phyloP scores from a whole-genome alignment of 2,329 filamentous ascomycete genomes.

The Ophiostoma fasciatum region DNA sequence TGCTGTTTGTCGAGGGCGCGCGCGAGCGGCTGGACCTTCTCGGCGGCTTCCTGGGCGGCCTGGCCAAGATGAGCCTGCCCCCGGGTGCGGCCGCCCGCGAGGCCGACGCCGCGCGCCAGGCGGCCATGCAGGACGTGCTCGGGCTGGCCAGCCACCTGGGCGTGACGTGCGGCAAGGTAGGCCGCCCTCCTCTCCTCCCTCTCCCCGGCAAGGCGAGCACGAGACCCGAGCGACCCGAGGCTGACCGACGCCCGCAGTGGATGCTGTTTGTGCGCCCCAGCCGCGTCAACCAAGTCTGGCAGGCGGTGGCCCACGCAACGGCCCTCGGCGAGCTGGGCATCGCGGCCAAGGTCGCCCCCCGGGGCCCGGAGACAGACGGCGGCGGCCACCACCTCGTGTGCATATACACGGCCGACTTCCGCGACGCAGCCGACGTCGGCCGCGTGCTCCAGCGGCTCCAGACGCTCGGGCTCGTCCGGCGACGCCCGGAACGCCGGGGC shows the following conservation, averaged over 20 bases:
- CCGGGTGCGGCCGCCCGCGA: slow-evolving; percentile 26
- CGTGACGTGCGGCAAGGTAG: slow-evolving; percentile 52
- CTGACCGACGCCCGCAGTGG: slow-evolving; percentile 39
- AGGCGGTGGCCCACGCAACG: slow-evolving; percentile 48
- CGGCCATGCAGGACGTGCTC: slow-evolving; percentile 40
- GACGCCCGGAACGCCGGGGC: slow-evolving; percentile 17
- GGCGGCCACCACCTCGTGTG: slow-evolving; percentile 47
- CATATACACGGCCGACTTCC: slow-evolving; percentile 65
- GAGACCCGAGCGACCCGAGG: not conserved
- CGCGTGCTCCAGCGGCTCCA: slow-evolving; percentile 50
- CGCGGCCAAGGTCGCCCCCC: slow-evolving; percentile 56
- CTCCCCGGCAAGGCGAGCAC: no score
- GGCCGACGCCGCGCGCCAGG: slow-evolving; percentile 33
- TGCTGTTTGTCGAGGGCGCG: slow-evolving; percentile 37
- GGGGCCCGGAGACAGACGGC: slow-evolving; percentile 24
- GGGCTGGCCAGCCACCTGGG: slow-evolving; percentile 42
- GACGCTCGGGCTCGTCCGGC: slow-evolving; percentile 43
- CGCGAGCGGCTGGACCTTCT: slow-evolving; percentile 32
- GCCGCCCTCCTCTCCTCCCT: no score
- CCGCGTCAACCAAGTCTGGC: slow-evolving; percentile 51
- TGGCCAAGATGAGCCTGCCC: slow-evolving; percentile 22
- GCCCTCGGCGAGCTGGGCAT: slow-evolving; percentile 55
- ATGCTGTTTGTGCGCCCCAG: slow-evolving; percentile 49
- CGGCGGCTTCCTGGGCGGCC: slow-evolving; percentile 31
- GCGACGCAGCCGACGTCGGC: slow-evolving; percentile 50